A percentile compares a stretch with the other conserved stretches of the same genome.
phyloP scores from a whole-genome alignment of 2,329 filamentous ascomycete genomes.

The Pestalotiopsis sp. region DNA sequence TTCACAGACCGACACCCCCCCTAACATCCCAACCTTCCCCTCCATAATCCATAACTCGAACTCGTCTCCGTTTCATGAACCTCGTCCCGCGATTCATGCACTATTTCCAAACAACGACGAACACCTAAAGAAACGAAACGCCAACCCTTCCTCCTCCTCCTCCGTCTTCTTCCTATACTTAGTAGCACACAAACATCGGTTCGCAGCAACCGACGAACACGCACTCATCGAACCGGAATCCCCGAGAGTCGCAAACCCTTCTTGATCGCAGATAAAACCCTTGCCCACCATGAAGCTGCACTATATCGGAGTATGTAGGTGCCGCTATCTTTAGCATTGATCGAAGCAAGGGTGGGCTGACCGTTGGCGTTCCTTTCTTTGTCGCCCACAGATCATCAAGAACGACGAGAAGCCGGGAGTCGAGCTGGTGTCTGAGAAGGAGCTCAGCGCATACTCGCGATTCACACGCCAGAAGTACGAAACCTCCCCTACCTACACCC shows the following conservation, averaged over 20 bases:
- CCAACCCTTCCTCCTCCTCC: background rate
- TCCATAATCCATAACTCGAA: constrained; percentile 1
- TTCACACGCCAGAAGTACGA: constrained; percentile 73
- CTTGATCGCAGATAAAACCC: background rate
- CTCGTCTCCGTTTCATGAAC: constrained; percentile 7
- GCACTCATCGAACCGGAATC: background rate
- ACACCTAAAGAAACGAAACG: constrained; percentile 1
- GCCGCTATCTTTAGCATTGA: constrained; percentile 13
- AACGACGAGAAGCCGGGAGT: constrained; percentile 75
- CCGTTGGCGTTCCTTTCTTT: constrained; percentile 18
- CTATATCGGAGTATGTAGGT: constrained; percentile 75
- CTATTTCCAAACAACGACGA: background rate
- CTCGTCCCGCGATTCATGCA: constrained; percentile 3
- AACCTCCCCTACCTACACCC: constrained; percentile 9
- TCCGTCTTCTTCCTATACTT: background rate
- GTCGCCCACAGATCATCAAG: constrained; percentile 66
- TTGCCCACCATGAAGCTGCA: constrained; percentile 74
- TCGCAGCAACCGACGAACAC: background rate
- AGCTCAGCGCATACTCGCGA: constrained; percentile 75
- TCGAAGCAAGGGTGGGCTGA: background rate
- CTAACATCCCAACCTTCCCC: constrained; percentile 1
- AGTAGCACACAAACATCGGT: background rate
- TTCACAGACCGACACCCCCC: background rate
- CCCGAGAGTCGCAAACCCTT: background rate
- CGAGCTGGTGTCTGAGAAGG: constrained; percentile 75